Evolutionary conservation across 148 eudicot species (phyloP).

Genomic region (Gaultheria prostrata): DNA sequence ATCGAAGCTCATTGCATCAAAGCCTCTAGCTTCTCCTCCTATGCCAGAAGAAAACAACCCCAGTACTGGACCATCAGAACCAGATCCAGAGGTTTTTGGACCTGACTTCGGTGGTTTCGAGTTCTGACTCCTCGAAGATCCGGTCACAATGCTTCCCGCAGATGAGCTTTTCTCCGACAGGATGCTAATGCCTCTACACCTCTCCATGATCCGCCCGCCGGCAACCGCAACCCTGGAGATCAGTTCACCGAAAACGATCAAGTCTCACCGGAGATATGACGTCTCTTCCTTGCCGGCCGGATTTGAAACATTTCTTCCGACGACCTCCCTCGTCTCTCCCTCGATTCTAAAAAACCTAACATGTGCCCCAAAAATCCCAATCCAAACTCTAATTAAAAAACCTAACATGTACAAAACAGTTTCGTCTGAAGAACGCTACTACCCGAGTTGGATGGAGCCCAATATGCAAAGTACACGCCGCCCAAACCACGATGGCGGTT

Average conservation of each 20-base stretch:
- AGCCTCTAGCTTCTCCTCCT: not conserved
- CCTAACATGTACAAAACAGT: slow-evolving; percentile 16
- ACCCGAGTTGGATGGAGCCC: slow-evolving; percentile 40
- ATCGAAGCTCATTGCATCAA: slow-evolving; percentile 12
- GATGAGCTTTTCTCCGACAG: slow-evolving; percentile 88
- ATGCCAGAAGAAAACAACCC: not conserved
- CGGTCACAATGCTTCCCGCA: slow-evolving; percentile 71
- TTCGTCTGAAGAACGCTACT: slow-evolving; percentile 27
- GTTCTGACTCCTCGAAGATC: slow-evolving; percentile 63
- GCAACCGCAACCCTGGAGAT: slow-evolving; percentile 7
- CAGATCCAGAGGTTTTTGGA: slow-evolving; percentile 26
- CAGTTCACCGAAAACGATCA: slow-evolving; percentile 32
- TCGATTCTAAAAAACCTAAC: slow-evolving; percentile 46
- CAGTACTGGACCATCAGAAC: slow-evolving; percentile 34
- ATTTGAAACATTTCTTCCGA: slow-evolving; percentile 62
- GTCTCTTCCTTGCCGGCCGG: slow-evolving; percentile 28
- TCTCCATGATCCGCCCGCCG: slow-evolving; percentile 24
- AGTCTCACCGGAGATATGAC: slow-evolving; percentile 23
- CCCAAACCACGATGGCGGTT: slow-evolving; percentile 5
- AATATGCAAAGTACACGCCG: slow-evolving; percentile 27
- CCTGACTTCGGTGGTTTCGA: slow-evolving; percentile 54
- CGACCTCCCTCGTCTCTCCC: slow-evolving; percentile 67
- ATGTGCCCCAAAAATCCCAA: slow-evolving; percentile 6
- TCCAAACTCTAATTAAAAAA: slow-evolving; percentile 18
- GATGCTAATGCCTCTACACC: slow-evolving; percentile 59